Evolutionary conservation across 176 grass and related monocot genomes (phyloP).

Genomic region (Rhynchospora tenuis): DNA sequence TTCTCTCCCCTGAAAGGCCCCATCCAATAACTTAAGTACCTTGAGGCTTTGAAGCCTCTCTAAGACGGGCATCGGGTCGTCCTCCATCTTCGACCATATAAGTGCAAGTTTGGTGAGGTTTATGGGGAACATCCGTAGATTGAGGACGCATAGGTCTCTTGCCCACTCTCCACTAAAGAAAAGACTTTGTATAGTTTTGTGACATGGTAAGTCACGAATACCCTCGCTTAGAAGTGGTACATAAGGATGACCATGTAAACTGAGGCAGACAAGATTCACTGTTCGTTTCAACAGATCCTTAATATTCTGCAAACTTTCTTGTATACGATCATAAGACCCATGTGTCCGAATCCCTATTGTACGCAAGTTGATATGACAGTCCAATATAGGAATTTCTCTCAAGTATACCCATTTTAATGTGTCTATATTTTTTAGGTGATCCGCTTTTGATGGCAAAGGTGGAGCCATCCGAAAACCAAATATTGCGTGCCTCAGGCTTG

Average conservation of each 20-base stretch:
- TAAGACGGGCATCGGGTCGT: background rate
- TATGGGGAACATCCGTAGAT: background rate
- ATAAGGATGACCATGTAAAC: background rate
- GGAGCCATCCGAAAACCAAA: background rate
- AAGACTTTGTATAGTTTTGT: background rate
- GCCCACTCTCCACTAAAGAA: accelerated
- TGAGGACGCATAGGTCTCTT: background rate
- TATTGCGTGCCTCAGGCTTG: background rate
- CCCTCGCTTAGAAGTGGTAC: background rate
- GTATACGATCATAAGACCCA: accelerated
- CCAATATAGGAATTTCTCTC: background rate
- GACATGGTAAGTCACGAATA: background rate
- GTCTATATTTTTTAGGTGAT: background rate
- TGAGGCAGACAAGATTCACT: background rate
- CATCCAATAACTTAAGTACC: background rate
- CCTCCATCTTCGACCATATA: background rate
- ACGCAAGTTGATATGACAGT: background rate
- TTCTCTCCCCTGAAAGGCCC: background rate
- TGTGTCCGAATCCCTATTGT: background rate
- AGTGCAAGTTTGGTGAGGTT: background rate
- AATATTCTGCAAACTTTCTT: too few species aligned
- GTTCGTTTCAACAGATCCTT: background rate
- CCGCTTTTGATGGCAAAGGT: background rate
- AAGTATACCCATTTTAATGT: background rate
- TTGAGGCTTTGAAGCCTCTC: background rate